Evolutionary conservation across 257 asterid genomes (phyloP), one percentile per base, ranked within the genome.

Genomic region (Petrea volubilis): DNA sequence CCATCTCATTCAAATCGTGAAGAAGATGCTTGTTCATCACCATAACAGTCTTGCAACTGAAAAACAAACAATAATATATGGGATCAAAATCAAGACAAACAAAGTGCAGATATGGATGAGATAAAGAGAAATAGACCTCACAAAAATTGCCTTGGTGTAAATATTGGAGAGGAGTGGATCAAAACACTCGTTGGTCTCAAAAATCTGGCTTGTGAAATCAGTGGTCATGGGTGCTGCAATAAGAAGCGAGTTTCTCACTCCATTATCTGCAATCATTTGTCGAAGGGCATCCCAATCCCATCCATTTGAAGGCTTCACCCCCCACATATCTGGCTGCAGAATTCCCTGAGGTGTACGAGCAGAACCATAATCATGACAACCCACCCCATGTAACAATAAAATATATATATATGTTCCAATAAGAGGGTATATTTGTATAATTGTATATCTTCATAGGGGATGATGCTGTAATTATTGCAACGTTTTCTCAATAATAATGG

Each of bases 271-370:
- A n/a, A n/a, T n/a, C n/a, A n/a, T n/a, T n/a, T n/a, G n/a, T n/a
- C 97, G 87, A 52, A 94, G 92, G 78, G 76, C 83, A 75, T 49
- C 83, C 99, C 99, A 94, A 72, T 94, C 93, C 99, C 97, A 94
- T 82, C 90, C 70, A 82, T 80, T 77, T 2, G 97, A 89, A 72
- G 99, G 93, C 61, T 75, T 83, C 14, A 88, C 88, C 23, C 85
- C 96, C 99, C 97, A 94, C 99, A 94, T 91, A 79, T 94, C 99
- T 51, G 95, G 97, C 79, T 94, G 99, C 73, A 91, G 72, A 77
- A 88, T 81, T 65, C 99, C 99, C 97, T 94, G 91, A 36, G 57
- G 50, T 50, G 13, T 6, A 62, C 2, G 12, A 33, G 59, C 24
- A 64, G 58, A 29, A 25, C 17, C 33, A 50, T 46, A 41, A 12